A percentile compares a stretch with the other conserved stretches of the same genome.
These are phyloP conservation scores for Populus alba DNA, from an alignment of 345 rosid species.

Conservation along the genomic window DNA sequence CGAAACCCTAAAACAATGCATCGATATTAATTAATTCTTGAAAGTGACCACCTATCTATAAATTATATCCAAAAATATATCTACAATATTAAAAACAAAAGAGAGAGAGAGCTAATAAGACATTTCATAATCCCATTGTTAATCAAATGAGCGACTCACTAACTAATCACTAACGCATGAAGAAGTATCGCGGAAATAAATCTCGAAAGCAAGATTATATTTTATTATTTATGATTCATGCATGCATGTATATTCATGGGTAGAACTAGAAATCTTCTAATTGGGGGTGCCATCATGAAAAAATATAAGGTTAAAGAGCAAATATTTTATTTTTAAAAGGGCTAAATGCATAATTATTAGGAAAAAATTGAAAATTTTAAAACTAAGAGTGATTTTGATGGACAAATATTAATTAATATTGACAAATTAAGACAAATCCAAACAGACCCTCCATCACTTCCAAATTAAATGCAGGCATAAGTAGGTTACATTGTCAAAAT, in stretches of 20 bases:
- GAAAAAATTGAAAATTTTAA: too few relatives aligned
- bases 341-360: too few relatives aligned
- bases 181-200: not conserved
- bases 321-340: too few relatives aligned
- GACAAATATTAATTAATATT: not conserved
- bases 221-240: not conserved
- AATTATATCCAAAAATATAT: too few relatives aligned
- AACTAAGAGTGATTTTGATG: not conserved
- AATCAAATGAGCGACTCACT: not conserved
- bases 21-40: not conserved
- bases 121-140: not conserved
- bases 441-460: not conserved
- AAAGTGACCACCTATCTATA: too few relatives aligned
- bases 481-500: conserved; percentile 40
- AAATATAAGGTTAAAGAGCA: too few relatives aligned
- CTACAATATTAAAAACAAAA: too few relatives aligned
- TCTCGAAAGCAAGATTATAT: not conserved
- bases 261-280: too few relatives aligned
- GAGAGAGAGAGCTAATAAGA: not conserved
- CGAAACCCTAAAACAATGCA: not conserved
- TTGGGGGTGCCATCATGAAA: too few relatives aligned
- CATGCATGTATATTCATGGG: not conserved
- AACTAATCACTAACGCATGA: not conserved
- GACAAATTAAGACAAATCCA: not conserved
- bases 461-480: not conserved